Evolutionary conservation across 202 grass and related monocot species (phyloP).

Genomic region (Zoysia matrella): DNA sequence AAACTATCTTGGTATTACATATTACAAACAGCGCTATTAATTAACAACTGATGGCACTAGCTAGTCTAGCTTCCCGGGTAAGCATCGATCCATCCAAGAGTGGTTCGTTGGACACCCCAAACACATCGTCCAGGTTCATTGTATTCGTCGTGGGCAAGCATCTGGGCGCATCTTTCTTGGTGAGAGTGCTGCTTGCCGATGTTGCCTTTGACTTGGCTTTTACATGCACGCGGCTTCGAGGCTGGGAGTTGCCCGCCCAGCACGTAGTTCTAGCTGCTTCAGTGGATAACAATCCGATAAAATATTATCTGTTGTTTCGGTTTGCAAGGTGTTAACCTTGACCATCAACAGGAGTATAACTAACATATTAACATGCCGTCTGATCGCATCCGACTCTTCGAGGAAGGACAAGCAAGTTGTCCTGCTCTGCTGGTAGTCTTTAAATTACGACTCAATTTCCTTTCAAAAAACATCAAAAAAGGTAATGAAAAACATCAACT

Average conservation of each 20-base stretch:
- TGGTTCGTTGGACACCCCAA: constrained; percentile 10
- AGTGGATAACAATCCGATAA: not conserved
- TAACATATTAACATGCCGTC: not conserved
- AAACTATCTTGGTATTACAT: constrained; percentile 32
- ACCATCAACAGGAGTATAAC: not conserved
- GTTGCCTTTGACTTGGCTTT: constrained; percentile 46
- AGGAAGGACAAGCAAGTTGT: not conserved
- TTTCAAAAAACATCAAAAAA: not conserved
- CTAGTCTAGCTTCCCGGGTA: not conserved
- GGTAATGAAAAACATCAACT: too few relatives aligned
- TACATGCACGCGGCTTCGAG: constrained; percentile 26
- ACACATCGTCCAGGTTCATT: constrained; percentile 40
- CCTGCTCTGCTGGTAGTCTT: not conserved
- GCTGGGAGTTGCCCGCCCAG: not conserved
- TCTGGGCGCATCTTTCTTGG: not conserved
- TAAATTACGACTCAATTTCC: not conserved
- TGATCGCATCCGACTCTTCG: not conserved
- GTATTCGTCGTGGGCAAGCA: constrained; percentile 44
- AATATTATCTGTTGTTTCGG: not conserved
- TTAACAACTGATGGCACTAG: constrained; percentile 8
- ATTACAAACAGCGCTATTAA: too few relatives aligned
- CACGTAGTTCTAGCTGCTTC: not conserved
- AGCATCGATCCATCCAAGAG: not conserved
- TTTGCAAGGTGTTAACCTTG: not conserved
- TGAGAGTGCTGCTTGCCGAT: not conserved